Evolutionary conservation across 331 rosid species (phyloP).

Genomic region (Acacia concinna): DNA sequence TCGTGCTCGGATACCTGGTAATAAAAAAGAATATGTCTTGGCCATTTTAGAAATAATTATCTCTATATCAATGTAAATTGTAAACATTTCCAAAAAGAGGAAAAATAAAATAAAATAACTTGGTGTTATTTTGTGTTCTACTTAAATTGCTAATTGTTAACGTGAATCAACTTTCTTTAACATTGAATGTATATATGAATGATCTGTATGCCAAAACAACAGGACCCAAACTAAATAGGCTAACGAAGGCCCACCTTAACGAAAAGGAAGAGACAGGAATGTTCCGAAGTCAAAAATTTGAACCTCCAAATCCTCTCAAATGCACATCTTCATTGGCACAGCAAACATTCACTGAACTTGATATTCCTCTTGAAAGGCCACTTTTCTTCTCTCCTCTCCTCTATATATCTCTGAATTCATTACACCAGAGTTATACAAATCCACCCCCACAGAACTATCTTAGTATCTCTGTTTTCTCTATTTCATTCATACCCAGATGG

Average conservation of each 20-base stretch:
- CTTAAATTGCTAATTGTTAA: no score
- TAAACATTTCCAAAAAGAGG: no score
- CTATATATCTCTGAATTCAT: neutral
- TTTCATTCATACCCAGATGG: constrained; percentile 41
- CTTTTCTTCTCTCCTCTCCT: neutral
- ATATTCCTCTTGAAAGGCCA: neutral
- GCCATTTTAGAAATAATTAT: no score
- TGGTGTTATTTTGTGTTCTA: no score
- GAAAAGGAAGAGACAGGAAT: neutral
- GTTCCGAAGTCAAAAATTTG: neutral
- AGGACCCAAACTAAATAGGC: neutral
- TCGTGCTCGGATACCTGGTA: no score
- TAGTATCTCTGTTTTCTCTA: neutral
- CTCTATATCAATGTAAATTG: no score
- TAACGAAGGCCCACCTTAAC: neutral
- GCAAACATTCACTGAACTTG: neutral
- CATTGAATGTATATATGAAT: no score
- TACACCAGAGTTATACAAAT: neutral
- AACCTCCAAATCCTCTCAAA: neutral
- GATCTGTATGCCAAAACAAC: no score
- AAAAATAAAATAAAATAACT: no score
- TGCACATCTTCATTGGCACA: neutral
- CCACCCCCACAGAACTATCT: neutral
- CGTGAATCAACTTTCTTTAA: no score
- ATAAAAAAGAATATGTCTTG: neutral